Conservation (phyloP, 73 alveolate genomes). For the Paramecium sonneborni region DNA sequence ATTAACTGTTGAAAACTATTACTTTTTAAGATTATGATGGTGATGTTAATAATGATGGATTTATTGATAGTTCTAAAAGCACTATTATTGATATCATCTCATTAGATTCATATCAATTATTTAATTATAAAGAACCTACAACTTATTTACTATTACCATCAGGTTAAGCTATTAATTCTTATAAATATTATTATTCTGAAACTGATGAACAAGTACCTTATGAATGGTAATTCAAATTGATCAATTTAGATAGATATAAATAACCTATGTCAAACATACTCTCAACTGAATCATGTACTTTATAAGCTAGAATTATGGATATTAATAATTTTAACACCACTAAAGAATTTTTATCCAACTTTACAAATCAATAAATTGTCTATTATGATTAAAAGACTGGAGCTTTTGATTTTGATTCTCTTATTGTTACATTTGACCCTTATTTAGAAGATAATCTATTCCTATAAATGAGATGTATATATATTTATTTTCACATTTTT, state of each 20-base stretch:
- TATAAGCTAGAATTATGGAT: constrained; percentile 49
- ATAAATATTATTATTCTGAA: background rate
- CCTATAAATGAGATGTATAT: background rate
- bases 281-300: background rate
- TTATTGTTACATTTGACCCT: constrained; percentile 8
- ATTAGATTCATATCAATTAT: background rate
- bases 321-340: background rate
- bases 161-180: constrained; percentile 18
- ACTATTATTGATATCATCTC: background rate
- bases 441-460: background rate
- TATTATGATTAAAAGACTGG: background rate
- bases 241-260: constrained; percentile 11
- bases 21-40: background rate
- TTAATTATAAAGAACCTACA: background rate
- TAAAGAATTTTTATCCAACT: constrained; percentile 27
- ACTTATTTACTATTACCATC: constrained; percentile 38
- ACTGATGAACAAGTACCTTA: constrained; percentile 43
- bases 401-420: background rate
- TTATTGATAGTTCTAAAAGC: constrained; percentile 28
- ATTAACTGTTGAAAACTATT: background rate
- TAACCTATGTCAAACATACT: background rate
- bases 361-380: background rate
- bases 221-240: constrained; percentile 18
- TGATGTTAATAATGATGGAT: background rate
- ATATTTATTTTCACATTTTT: background rate